phyloP scores from a whole-genome alignment of 2,329 filamentous ascomycete species.

The Beauveria sp. region DNA sequence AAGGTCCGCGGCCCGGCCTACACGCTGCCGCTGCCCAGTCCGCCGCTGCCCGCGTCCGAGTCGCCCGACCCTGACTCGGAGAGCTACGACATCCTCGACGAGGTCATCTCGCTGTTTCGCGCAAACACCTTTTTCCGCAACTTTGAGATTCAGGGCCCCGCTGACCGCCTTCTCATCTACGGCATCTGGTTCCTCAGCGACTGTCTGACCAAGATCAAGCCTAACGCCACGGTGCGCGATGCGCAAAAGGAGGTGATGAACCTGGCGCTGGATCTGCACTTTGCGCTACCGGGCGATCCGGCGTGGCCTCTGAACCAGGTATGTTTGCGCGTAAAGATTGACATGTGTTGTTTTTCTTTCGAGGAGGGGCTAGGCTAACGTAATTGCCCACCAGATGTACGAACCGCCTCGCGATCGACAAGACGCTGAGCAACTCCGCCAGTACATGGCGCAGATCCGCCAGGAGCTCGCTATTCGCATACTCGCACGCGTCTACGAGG shows the following conservation, averaged over 20 bases:
- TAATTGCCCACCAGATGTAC: slow-evolving; percentile 55
- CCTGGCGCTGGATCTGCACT: slow-evolving; percentile 83
- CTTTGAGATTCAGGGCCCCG: slow-evolving; percentile 96
- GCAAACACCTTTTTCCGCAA: slow-evolving; percentile 99
- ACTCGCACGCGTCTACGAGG: slow-evolving; percentile 79
- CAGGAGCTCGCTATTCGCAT: slow-evolving; percentile 83
- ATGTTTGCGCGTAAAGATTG: not conserved
- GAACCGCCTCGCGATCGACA: slow-evolving; percentile 80
- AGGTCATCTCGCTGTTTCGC: slow-evolving; percentile 85
- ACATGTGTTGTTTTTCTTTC: no score
- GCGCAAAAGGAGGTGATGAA: slow-evolving; percentile 75
- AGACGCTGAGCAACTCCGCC: slow-evolving; percentile 79
- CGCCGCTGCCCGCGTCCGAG: slow-evolving; percentile 51
- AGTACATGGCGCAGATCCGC: slow-evolving; percentile 87
- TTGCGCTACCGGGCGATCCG: slow-evolving; percentile 89
- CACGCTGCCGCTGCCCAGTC: slow-evolving; percentile 58
- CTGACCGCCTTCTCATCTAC: slow-evolving; percentile 91
- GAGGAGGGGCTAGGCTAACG: no score
- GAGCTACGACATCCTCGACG: slow-evolving; percentile 93
- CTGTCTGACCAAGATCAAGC: slow-evolving; percentile 80
- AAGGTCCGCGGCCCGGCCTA: slow-evolving; percentile 93
- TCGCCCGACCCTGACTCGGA: slow-evolving; percentile 77
- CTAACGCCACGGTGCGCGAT: slow-evolving; percentile 53
- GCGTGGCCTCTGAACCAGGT: slow-evolving; percentile 89
- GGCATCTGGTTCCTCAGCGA: slow-evolving; percentile 93